Conservation (phyloP, 352 stramenopile genomes). For the Pythium brachiatum region DNA sequence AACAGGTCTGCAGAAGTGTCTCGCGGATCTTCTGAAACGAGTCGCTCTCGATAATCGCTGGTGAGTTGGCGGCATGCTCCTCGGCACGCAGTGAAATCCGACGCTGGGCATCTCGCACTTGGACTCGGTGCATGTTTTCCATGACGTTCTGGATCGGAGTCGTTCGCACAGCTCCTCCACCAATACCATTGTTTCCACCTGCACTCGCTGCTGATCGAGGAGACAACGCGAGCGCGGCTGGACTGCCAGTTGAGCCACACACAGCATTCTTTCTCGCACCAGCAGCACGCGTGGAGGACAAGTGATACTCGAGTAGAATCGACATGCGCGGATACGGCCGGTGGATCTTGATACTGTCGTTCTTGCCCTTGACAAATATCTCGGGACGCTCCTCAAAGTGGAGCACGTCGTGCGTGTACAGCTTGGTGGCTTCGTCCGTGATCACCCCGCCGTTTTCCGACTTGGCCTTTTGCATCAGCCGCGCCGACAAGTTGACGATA, state of each 20-base stretch:
- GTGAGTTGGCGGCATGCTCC: conserved; percentile 35
- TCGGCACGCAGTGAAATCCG: conserved; percentile 55
- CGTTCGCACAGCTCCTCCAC: conserved; percentile 16
- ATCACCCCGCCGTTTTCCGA: conserved; percentile 82
- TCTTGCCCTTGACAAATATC: conserved; percentile 93
- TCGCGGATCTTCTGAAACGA: conserved; percentile 49
- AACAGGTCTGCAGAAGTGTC: conserved; percentile 63
- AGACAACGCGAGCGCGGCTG: conserved; percentile 6
- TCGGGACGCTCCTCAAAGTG: conserved; percentile 86
- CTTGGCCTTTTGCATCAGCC: conserved; percentile 91
- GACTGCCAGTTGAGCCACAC: conserved; percentile 19
- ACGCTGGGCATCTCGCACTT: conserved; percentile 76
- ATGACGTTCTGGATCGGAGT: conserved; percentile 74
- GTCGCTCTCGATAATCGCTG: conserved; percentile 64
- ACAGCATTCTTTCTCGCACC: conserved; percentile 21
- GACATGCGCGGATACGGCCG: conserved; percentile 86
- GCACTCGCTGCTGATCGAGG: conserved; percentile 3
- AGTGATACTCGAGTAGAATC: conserved; percentile 70
- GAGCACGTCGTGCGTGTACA: conserved; percentile 79
- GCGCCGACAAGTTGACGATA: conserved; percentile 92
- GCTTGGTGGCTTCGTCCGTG: conserved; percentile 85
- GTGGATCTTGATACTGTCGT: conserved; percentile 88
- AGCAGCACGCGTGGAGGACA: conserved; percentile 35
- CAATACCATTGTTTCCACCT: neutral
- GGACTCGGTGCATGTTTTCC: conserved; percentile 85